phyloP scores from a whole-genome alignment of 164 flowering plant species.

The Warburgia ugandensis region DNA sequence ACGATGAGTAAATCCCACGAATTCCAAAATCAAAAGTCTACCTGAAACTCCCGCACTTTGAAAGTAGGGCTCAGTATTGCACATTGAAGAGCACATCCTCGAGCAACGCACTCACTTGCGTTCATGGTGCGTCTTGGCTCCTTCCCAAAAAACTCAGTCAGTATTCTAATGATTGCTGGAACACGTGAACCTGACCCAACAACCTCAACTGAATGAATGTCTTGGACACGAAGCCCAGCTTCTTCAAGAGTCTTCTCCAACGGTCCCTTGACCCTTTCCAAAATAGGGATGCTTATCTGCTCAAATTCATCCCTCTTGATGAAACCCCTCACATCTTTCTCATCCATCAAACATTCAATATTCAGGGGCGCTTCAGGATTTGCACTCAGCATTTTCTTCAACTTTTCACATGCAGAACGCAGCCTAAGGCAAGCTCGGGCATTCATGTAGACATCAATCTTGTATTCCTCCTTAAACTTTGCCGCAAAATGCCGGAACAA shows the following conservation, averaged over 20 bases:
- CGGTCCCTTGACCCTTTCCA: slow-evolving; percentile 79
- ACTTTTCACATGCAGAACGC: slow-evolving; percentile 71
- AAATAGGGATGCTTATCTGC: slow-evolving; percentile 58
- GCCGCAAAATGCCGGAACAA: slow-evolving; percentile 71
- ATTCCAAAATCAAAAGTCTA: no score
- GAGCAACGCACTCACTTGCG: slow-evolving; percentile 93
- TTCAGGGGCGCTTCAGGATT: slow-evolving; percentile 81
- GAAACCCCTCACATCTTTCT: slow-evolving; percentile 77
- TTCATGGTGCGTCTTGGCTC: slow-evolving; percentile 94
- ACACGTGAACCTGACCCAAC: slow-evolving; percentile 89
- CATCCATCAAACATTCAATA: slow-evolving; percentile 97
- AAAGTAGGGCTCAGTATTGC: slow-evolving; percentile 91
- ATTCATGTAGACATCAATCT: slow-evolving; percentile 72
- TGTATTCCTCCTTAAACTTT: slow-evolving; percentile 68
- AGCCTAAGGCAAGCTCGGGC: slow-evolving; percentile 77
- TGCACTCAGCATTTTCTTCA: slow-evolving; percentile 87
- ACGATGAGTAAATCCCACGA: no score
- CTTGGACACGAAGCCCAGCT: slow-evolving; percentile 59
- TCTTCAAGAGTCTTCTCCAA: slow-evolving; percentile 73
- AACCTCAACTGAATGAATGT: slow-evolving; percentile 73
- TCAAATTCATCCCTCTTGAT: slow-evolving; percentile 91
- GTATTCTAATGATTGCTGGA: slow-evolving; percentile 74
- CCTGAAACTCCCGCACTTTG: slow-evolving; percentile 91
- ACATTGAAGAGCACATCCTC: slow-evolving; percentile 77
- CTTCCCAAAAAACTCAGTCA: slow-evolving; percentile 79